Evolutionary conservation across 176 grass and related monocot genomes (phyloP), one percentile per base, ranked within the genome.

Genomic region (Areca catechu): DNA sequence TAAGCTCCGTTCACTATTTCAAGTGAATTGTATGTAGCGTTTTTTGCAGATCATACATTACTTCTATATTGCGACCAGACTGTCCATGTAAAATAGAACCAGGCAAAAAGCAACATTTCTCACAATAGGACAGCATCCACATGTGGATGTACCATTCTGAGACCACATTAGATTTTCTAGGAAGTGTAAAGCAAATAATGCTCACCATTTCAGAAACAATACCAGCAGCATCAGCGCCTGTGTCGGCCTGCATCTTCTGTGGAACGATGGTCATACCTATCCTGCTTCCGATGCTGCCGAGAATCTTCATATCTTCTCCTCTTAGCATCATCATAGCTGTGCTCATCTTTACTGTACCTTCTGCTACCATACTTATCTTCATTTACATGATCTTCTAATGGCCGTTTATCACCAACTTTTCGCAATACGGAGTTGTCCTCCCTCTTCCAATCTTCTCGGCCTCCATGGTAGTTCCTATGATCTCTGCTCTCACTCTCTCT

Each of bases 261-360:
- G 66, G 69, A 65, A 6, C 60, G 77, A 2, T 67, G 52, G 54
- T 79, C 84, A 76, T 82, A 67, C 48, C n/a, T 71, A 37, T 88
- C 79, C 54, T 76, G 75, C 70, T 47, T 81, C 51, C 67, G 70
- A 50, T 57, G 51, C 17, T 84, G 61, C 18, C 65, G 15, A 2
- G 49, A 73, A 20, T 80, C 73, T 20, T 85, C 77, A 22, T 73
- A n/a, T n/a, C n/a, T 82, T 65, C 74, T 67, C 74, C 80, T 84
- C 21, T 84, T 90, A 53, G 54, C 22, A 68, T 84, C 74, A 61
- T 67, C 34, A 43, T 43, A 61, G 20, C 53, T 68, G 54, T 80
- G 65, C 19, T 59, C 43, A 73, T 86, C 86, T 66, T 83, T 83
- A 66, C 66, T 53, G 49, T 21, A 61, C 51, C 62, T 74, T 5